These are phyloP conservation scores for Acorus calamus DNA, from an alignment of 106 monocot genomes.

Conservation along the genomic window DNA sequence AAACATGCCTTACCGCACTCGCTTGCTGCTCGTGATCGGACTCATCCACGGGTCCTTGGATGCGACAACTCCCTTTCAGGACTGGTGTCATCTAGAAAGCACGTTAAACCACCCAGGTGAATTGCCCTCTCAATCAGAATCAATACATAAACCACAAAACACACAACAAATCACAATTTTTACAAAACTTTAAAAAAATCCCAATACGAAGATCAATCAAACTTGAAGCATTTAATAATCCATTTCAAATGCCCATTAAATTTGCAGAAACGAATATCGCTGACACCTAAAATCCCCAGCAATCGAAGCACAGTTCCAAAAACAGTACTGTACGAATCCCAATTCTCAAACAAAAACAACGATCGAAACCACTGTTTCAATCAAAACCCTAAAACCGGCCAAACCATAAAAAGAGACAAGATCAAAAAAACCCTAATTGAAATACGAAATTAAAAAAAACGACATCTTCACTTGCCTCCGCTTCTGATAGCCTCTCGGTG, in stretches of 20 bases:
- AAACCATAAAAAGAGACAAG: background rate
- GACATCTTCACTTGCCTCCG: slow-evolving; percentile 36
- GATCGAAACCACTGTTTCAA: too few relatives aligned
- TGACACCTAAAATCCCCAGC: too few relatives aligned
- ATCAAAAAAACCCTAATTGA: slow-evolving; percentile 9
- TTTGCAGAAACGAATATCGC: too few relatives aligned
- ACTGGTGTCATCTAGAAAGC: slow-evolving; percentile 40
- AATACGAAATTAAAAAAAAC: background rate
- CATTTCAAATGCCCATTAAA: too few relatives aligned
- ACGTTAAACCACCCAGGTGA: slow-evolving; percentile 7
- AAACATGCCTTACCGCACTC: slow-evolving; percentile 17
- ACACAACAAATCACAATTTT: too few relatives aligned
- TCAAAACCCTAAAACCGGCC: background rate
- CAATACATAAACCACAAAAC: background rate
- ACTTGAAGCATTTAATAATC: too few relatives aligned
- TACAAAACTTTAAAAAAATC: too few relatives aligned
- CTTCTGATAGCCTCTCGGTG: slow-evolving; percentile 15
- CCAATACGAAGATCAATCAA: too few relatives aligned
- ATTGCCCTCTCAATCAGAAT: background rate
- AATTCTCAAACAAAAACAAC: too few relatives aligned
- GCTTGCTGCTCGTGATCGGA: slow-evolving; percentile 9
- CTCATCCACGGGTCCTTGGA: slow-evolving; percentile 36
- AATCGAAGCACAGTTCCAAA: too few relatives aligned
- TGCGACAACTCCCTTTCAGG: slow-evolving; percentile 30
- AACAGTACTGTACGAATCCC: too few relatives aligned